Evolutionary conservation across 2,329 filamentous ascomycete genomes (phyloP).

Genomic region (Botrytis aclada): DNA sequence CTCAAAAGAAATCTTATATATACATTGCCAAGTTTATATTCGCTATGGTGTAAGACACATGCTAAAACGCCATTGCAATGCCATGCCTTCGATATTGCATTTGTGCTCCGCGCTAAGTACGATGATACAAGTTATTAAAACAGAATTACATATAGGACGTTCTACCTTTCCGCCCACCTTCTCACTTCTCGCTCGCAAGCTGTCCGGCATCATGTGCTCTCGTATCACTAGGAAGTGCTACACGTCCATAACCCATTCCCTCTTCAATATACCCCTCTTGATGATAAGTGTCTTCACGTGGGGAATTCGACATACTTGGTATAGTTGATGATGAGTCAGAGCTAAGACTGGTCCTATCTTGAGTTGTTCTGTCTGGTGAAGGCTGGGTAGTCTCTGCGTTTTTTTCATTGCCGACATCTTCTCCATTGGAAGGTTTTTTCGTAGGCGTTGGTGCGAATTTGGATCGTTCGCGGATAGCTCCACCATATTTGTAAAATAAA

Average conservation of each 20-base stretch:
- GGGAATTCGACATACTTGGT: slow-evolving; percentile 42
- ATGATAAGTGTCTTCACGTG: slow-evolving; percentile 16
- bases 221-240: slow-evolving; percentile 4
- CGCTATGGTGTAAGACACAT: not conserved
- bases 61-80: not conserved
- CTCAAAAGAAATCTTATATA: not conserved
- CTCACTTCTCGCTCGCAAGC: slow-evolving; percentile 8
- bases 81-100: not conserved
- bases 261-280: slow-evolving; percentile 17
- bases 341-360: not conserved
- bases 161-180: not conserved
- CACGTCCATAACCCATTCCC: slow-evolving; percentile 10
- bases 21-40: not conserved
- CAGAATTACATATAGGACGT: too few species aligned
- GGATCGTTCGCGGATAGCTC: slow-evolving; percentile 34
- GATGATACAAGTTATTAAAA: too few species aligned
- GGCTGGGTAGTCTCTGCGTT: not conserved
- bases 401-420: not conserved
- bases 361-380: not conserved
- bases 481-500: slow-evolving; percentile 36
- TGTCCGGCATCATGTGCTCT: slow-evolving; percentile 14
- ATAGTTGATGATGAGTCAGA: slow-evolving; percentile 39
- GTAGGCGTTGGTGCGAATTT: slow-evolving; percentile 32
- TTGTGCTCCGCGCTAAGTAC: not conserved
- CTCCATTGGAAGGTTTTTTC: not conserved